phyloP scores from a whole-genome alignment of 2,329 filamentous ascomycete genomes.

The Aspergillus phoenicis region DNA sequence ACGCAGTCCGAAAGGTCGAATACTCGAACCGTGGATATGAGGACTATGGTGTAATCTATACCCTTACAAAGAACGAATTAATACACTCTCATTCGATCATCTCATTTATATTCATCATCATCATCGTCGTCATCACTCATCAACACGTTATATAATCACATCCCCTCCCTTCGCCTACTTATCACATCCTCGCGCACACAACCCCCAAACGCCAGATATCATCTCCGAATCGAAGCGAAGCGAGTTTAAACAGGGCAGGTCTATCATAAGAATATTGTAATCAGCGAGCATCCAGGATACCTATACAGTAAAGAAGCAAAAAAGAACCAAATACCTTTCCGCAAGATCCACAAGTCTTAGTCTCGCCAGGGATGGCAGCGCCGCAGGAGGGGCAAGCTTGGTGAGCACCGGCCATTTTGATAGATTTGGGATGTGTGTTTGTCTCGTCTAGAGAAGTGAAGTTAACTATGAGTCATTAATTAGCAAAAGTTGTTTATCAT shows the following conservation, averaged over 20 bases:
- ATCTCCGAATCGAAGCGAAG: neutral
- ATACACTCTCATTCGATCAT: neutral
- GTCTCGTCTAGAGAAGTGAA: no score
- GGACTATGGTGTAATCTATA: constrained; percentile 16
- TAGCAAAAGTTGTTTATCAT: neutral
- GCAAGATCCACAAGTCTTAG: constrained; percentile 34
- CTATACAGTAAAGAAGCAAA: no score
- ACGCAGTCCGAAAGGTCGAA: constrained; percentile 1
- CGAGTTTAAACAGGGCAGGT: constrained; percentile 24
- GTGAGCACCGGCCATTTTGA: constrained; percentile 27
- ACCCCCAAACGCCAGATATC: neutral
- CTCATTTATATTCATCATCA: neutral
- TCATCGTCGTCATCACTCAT: neutral
- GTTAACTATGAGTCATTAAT: neutral
- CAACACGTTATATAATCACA: neutral
- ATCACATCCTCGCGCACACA: neutral
- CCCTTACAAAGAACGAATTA: neutral
- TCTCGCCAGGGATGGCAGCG: constrained; percentile 27
- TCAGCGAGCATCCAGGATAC: neutral
- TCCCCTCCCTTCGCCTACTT: no score
- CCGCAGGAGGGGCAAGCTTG: constrained; percentile 31
- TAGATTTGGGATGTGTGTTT: neutral
- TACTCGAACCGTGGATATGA: constrained; percentile 6
- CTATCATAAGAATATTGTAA: constrained; percentile 12
- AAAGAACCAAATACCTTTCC: constrained; percentile 26